A percentile compares a stretch with the other conserved stretches of the same genome.
Evolutionary conservation across 306 rosid genomes (phyloP).

Genomic region (Dryas alaskensis): DNA sequence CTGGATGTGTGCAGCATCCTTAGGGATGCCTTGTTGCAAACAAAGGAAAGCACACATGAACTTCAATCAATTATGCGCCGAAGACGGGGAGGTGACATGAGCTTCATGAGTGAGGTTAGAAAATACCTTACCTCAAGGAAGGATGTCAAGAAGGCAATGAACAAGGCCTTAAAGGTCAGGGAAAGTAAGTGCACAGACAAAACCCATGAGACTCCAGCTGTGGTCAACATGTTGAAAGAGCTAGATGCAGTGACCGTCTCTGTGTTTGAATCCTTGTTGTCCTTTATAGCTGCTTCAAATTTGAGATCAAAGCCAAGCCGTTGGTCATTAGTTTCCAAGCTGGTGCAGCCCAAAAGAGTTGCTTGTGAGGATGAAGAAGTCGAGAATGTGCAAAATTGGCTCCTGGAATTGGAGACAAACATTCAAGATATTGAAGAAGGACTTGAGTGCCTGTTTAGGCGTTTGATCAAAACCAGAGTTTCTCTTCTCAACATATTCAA

Average conservation of each 20-base stretch:
- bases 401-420: constrained; percentile 17
- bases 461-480: constrained; percentile 26
- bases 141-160: constrained; percentile 20
- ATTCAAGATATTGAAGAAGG: constrained; percentile 23
- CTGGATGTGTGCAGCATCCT: constrained; percentile 28
- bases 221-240: constrained; percentile 14
- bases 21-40: constrained; percentile 23
- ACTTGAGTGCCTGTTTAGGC: constrained; percentile 24
- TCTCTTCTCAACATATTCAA: constrained; percentile 40
- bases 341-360: constrained; percentile 30
- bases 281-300: constrained; percentile 18
- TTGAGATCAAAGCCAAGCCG: constrained; percentile 8
- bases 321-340: constrained; percentile 30
- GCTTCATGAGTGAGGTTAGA: constrained; percentile 13
- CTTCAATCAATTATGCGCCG: constrained; percentile 22
- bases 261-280: constrained; percentile 21
- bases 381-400: constrained; percentile 16
- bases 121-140: constrained; percentile 25
- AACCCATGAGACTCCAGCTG: constrained; percentile 1
- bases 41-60: constrained; percentile 25
- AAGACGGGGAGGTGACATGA: constrained; percentile 22
- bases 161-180: constrained; percentile 18
- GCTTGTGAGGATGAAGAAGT: constrained; percentile 12
- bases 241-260: constrained; percentile 18
- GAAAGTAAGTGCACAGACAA: constrained; percentile 7